These are phyloP conservation scores for Lecanicillium sp. DNA, from an alignment of 2,329 filamentous ascomycete genomes.

Conservation along the genomic window DNA sequence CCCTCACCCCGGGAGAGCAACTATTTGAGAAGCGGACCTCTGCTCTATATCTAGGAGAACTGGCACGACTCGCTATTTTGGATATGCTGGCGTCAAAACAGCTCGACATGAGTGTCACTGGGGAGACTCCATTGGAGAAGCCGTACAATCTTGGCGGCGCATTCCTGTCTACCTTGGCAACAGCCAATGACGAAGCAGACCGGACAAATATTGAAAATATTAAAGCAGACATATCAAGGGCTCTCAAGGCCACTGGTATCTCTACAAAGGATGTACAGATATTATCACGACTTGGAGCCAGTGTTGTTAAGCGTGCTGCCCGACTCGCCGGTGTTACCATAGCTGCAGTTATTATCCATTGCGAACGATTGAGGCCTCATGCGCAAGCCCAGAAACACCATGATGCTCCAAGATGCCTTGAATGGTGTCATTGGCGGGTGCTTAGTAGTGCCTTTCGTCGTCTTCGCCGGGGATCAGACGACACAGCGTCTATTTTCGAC, in stretches of 20 bases:
- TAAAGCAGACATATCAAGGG: not conserved
- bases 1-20: constrained; percentile 68
- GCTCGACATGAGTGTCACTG: constrained; percentile 11
- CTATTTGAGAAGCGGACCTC: constrained; percentile 82
- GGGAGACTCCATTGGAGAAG: constrained; percentile 39
- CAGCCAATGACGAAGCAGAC: not conserved
- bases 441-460: not conserved
- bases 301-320: constrained; percentile 18
- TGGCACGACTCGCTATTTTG: constrained; percentile 60
- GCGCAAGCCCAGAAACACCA: not conserved
- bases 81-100: constrained; percentile 23
- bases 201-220: not conserved
- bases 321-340: constrained; percentile 20
- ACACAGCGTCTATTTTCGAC: not conserved
- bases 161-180: constrained; percentile 50
- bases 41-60: constrained; percentile 75
- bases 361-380: constrained; percentile 9
- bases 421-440: not conserved
- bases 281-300: constrained; percentile 49
- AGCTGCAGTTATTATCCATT: constrained; percentile 20
- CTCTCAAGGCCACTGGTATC: not conserved
- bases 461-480: not conserved
- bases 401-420: not conserved
- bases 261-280: constrained; percentile 47
- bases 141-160: constrained; percentile 65